Evolutionary conservation across 1,139 yeast species (phyloP), one percentile per base, ranked within the genome.

Genomic region (Yamadazyma taylorii): DNA sequence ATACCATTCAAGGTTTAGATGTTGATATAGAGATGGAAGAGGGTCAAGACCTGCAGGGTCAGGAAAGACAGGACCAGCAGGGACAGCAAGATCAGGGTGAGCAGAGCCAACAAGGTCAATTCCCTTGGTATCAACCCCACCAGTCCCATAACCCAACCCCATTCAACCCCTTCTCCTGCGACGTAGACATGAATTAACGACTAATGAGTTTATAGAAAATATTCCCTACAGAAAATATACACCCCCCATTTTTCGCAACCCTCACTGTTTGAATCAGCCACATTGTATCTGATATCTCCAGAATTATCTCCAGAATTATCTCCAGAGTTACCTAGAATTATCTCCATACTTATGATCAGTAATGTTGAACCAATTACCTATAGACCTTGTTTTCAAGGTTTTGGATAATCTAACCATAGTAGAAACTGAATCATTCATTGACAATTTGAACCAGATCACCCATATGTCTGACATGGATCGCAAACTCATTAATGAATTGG

Each of bases 21-120:
- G 44, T 43, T 21, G 71, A 64, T 35, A 39, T 56, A 13, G 66
- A 64, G 14, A 63, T 65, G 68, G 39, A 45, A 15, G 59, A 53
- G 22, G 39, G 35, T 7, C 48, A 37, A n/a, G 17, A 5, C 17
- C 17, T 10, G 10, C 6, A 5, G 6, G 6, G 10, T 12, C 9
- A 6, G 9, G 29, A 26, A 5, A 14, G 10, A 3, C 4, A 8
- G 4, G 22, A 27, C 14, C 22, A 27, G 16, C 17, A 12, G 28
- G 5, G 13, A 11, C 13, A 5, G 5, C 25, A 24, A 24, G 25
- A 5, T 24, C 25, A 19, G 8, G 21, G 21, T 19, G n/a, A 27
- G 16, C 17, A 12, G 28, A 5, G 13, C 5, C 13, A 5, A 11
- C 25, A 24, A 24, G 25, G 6, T 24, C 25, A 19, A 19, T n/a